Base-by-base conservation (phyloP, 2,329 filamentous ascomycete genomes). In the Knufia fluminis region DNA sequence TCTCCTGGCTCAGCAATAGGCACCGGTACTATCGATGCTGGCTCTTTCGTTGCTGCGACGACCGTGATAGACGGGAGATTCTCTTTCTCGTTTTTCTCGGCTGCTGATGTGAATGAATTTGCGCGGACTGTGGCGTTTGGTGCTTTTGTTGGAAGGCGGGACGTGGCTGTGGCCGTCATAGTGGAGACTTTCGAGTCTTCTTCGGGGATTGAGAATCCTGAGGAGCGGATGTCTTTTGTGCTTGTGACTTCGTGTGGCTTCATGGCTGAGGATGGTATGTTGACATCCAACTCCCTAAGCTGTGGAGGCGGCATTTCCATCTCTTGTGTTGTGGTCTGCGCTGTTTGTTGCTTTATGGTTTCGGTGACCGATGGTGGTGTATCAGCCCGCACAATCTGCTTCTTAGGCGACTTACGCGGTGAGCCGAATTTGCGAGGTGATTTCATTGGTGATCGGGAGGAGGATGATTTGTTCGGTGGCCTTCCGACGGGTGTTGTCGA, bases 401-500 rank as follows among this genome's bases (percentile, higher is more conserved):
- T 48, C 45, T 53, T 55, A 22, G 46, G 19, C 17, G 49, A 42
- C 43, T 59, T 59, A 19, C 54, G 53, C 22, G 56, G 57, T 8
- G 57, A 59, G 10, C 35, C 33, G 20, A 53, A 49, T 44, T 58
- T 58, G 43, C 53, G 49, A 22, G 60, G 54, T 52, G 59, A 58
- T 48, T 56, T 54, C 47, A 23, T 50, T 31, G 53, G 46, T 48
- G 59, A 60, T 22, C 58, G 71, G 23, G 57, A 60, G 43, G 60
- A 60, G 41, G 53, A 56, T 3, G 57, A 52, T 23, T 54, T 51
- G 62, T 57, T 22, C 60, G 16, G 3, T 10, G 48, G 41, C 7
- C 24, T 46, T 19, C 6, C 82, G 68, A 23, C 84, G 68, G 10
- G 65, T 68, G 10, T 82, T 76, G 59, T 82, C 79, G 80, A 77